These are phyloP conservation scores for Cryphonectria japonica DNA, from an alignment of 2,329 filamentous ascomycete species.

Conservation along the genomic window DNA sequence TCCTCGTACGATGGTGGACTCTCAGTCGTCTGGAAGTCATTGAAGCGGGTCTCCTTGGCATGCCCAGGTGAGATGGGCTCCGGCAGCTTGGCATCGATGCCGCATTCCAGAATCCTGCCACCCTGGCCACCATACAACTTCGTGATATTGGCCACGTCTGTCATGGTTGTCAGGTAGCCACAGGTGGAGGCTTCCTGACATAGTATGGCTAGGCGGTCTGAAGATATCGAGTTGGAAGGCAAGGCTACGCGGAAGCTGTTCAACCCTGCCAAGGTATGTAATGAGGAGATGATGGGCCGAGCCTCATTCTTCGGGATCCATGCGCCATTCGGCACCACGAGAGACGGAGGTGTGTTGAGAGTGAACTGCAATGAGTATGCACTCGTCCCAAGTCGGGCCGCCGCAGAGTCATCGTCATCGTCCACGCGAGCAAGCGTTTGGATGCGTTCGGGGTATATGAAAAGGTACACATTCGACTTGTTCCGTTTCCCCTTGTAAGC, in stretches of 20 bases:
- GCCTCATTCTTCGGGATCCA: constrained; percentile 20
- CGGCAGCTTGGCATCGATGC: background rate
- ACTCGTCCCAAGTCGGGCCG: constrained; percentile 15
- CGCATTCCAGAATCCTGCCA: constrained; percentile 13
- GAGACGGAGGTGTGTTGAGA: constrained; percentile 10
- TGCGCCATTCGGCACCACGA: constrained; percentile 19
- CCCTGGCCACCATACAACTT: constrained; percentile 27
- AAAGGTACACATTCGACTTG: constrained; percentile 26
- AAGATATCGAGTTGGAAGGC: constrained; percentile 11
- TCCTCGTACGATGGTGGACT: constrained; percentile 24
- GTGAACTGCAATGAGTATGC: constrained; percentile 15
- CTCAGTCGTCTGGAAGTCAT: background rate
- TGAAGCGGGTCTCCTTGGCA: background rate
- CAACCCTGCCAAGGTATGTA: constrained; percentile 10
- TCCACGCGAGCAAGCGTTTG: constrained; percentile 12
- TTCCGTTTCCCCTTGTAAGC: constrained; percentile 25
- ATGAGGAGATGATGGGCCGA: constrained; percentile 8
- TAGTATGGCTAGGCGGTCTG: constrained; percentile 12
- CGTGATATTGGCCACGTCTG: constrained; percentile 9
- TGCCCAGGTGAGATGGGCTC: background rate
- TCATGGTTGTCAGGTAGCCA: constrained; percentile 17
- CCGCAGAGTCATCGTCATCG: constrained; percentile 18
- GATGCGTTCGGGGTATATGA: constrained; percentile 23
- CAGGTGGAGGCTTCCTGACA: constrained; percentile 16
- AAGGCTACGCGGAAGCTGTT: constrained; percentile 17